phyloP scores from a whole-genome alignment of 164 flowering plant species.

The Magnolia officinalis region DNA sequence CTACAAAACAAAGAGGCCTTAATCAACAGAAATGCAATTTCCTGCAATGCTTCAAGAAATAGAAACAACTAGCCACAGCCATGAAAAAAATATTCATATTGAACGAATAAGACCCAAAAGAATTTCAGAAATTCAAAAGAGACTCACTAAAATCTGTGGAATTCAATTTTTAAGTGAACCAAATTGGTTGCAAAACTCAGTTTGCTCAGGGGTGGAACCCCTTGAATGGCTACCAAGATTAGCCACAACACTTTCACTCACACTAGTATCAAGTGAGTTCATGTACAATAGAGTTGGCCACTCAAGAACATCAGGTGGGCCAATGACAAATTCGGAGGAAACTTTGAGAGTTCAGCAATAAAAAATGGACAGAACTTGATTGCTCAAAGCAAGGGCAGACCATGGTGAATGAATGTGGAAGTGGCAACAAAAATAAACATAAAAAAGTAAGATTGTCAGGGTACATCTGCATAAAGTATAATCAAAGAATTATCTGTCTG shows the following conservation, averaged over 20 bases:
- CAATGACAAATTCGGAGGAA: background rate
- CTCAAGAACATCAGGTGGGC: background rate
- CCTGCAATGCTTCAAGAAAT: background rate
- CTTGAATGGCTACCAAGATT: too few relatives aligned
- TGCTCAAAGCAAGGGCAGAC: too few relatives aligned
- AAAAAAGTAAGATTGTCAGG: too few relatives aligned
- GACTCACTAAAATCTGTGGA: background rate
- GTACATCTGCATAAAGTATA: too few relatives aligned
- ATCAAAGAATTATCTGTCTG: too few relatives aligned
- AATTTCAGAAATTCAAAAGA: background rate
- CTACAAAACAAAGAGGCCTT: conserved; percentile 34
- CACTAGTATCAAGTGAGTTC: too few relatives aligned
- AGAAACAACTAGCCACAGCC: background rate
- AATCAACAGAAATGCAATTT: background rate
- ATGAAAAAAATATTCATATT: too few relatives aligned
- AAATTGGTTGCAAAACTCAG: conserved; percentile 2
- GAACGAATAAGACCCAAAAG: background rate
- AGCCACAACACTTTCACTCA: too few relatives aligned
- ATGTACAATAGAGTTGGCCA: background rate
- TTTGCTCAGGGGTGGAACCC: background rate
- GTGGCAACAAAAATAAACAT: too few relatives aligned
- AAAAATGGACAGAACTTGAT: background rate
- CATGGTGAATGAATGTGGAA: too few relatives aligned
- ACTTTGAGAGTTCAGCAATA: background rate
- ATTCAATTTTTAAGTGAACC: background rate